phyloP scores from a whole-genome alignment of 1,284 basidiomycete genomes.

The Boletus mariae region DNA sequence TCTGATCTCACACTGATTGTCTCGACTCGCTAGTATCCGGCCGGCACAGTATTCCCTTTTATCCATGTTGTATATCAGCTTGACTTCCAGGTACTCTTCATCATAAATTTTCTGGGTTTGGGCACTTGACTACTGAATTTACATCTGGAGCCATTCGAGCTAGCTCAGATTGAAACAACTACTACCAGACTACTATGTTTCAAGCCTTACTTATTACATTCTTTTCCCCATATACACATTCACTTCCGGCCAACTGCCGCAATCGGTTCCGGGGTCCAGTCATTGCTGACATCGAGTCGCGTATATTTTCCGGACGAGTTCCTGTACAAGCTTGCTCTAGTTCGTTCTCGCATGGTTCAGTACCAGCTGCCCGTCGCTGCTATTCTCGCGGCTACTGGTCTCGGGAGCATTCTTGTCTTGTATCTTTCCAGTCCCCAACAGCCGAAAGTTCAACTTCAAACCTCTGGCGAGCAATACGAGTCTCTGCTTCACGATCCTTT shows the following conservation, averaged over 20 bases:
- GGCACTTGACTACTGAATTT: too few relatives aligned
- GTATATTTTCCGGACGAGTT: conserved; percentile 8
- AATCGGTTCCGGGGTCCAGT: conserved; percentile 24
- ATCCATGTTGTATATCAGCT: too few relatives aligned
- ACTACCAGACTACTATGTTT: not conserved
- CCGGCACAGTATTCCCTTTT: too few relatives aligned
- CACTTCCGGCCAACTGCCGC: not conserved
- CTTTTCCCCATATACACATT: too few relatives aligned
- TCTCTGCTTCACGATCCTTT: conserved; percentile 61
- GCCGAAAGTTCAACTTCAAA: conserved; percentile 57
- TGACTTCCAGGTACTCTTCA: too few relatives aligned
- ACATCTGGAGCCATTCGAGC: too few relatives aligned
- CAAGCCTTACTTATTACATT: not conserved
- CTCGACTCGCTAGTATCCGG: too few relatives aligned
- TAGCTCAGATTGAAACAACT: too few relatives aligned
- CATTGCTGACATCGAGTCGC: conserved; percentile 6
- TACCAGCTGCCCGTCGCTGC: conserved; percentile 57
- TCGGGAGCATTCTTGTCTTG: conserved; percentile 45
- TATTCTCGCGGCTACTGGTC: conserved; percentile 42
- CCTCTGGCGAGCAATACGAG: conserved; percentile 37
- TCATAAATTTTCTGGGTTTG: too few relatives aligned
- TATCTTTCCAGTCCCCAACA: conserved; percentile 40
- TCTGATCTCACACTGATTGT: not conserved
- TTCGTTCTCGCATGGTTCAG: conserved; percentile 44
- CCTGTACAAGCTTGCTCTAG: not conserved